A percentile compares a stretch with the other conserved stretches of the same genome.
Conservation (phyloP, 2,329 filamentous ascomycete species). For the Penicillium paneum region DNA sequence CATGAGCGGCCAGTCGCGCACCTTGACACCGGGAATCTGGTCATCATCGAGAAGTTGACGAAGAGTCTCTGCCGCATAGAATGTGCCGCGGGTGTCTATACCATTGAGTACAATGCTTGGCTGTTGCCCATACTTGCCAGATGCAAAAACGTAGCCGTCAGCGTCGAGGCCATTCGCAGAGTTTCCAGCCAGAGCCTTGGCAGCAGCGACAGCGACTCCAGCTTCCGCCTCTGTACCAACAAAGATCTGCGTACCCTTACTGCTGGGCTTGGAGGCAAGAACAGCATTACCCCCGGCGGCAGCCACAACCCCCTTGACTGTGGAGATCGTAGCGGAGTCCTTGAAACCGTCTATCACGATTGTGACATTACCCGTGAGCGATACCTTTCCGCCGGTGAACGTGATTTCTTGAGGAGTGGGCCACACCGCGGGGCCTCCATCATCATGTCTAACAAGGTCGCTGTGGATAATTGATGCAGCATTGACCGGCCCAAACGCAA, state of each 20-base stretch:
- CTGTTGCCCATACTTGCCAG: background rate
- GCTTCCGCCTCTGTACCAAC: background rate
- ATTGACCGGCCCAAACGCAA: background rate
- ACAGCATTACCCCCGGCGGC: background rate
- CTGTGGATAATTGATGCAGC: background rate
- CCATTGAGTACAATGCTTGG: slow-evolving; percentile 2
- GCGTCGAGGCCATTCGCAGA: background rate
- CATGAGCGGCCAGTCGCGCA: slow-evolving; percentile 27
- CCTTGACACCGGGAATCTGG: slow-evolving; percentile 5
- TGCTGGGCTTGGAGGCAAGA: background rate
- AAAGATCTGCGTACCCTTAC: background rate
- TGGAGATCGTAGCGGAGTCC: background rate
- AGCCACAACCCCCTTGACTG: background rate
- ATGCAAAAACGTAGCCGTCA: background rate
- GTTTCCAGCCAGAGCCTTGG: background rate
- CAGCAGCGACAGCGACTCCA: background rate
- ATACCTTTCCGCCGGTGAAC: background rate
- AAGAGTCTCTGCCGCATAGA: background rate
- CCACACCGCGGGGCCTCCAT: background rate
- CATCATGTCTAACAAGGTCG: background rate
- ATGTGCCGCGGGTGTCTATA: background rate
- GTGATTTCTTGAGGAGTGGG: background rate
- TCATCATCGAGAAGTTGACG: background rate
- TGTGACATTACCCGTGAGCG: background rate
- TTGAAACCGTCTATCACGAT: background rate